Evolutionary conservation across 805 yeast species (phyloP).

Genomic region (Saccharomycopsis selenospora): DNA sequence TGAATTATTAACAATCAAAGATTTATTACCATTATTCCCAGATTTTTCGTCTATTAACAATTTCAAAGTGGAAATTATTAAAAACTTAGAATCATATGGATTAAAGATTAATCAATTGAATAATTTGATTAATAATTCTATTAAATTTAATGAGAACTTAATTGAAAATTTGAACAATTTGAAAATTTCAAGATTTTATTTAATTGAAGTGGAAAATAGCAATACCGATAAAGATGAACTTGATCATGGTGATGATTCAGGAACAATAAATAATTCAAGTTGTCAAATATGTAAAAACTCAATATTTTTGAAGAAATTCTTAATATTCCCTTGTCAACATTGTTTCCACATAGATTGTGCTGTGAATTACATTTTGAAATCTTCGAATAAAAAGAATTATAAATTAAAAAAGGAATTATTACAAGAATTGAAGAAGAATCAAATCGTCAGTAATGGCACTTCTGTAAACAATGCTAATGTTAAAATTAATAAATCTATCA

Average conservation of each 20-base stretch:
- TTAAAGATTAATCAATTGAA: slow-evolving; percentile 56
- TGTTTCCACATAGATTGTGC: slow-evolving; percentile 85
- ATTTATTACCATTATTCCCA: slow-evolving; percentile 77
- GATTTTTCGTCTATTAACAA: slow-evolving; percentile 75
- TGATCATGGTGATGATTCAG: neutral
- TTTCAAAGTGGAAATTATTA: slow-evolving; percentile 75
- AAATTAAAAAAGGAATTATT: slow-evolving; percentile 52
- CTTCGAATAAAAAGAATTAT: slow-evolving; percentile 61
- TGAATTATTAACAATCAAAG: slow-evolving; percentile 60
- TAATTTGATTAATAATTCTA: slow-evolving; percentile 67
- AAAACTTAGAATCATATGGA: slow-evolving; percentile 70
- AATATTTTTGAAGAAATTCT: slow-evolving; percentile 63
- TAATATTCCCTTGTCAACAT: slow-evolving; percentile 85
- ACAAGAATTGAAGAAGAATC: slow-evolving; percentile 32
- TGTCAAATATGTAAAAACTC: slow-evolving; percentile 69
- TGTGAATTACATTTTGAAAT: slow-evolving; percentile 49
- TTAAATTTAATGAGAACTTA: slow-evolving; percentile 52
- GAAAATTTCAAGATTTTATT: slow-evolving; percentile 23
- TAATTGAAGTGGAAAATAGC: slow-evolving; percentile 11
- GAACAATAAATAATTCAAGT: slow-evolving; percentile 22
- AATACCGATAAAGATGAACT: neutral
- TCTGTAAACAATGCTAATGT: slow-evolving; percentile 20
- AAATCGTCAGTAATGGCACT: neutral
- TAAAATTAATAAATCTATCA: slow-evolving; percentile 25
- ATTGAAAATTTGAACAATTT: slow-evolving; percentile 49